Base-by-base conservation (phyloP, 1,139 yeast species). In the Nakaseomyces delphensis region DNA sequence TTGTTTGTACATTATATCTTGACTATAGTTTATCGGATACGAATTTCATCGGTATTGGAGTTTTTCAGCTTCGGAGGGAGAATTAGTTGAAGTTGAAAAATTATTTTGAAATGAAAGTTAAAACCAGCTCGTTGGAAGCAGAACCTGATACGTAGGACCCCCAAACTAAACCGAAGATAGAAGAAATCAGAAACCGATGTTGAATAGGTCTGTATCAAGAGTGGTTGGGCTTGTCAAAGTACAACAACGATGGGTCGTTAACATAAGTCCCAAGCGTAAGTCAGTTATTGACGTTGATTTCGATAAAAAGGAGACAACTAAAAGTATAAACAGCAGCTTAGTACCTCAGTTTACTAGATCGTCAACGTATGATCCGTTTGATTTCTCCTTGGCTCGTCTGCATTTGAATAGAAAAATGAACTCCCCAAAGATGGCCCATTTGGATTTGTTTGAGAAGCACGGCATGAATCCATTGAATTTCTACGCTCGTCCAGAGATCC, bases 321-420 rank as follows among this genome's bases (percentile, higher is more conserved):
- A 33, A 27, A 20, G 11, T 18, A 33, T 33, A 13, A 33, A 33
- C 27, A 21, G 27, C 27, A 21, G 13, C 18, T 33, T 33, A n/a
- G 37, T 33, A 27, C 37, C 37, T 20, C 37, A 33, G 37, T 33
- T 33, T 13, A 6, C 25, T 14, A 20, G 37, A 10, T 33, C 37
- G 4, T 25, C 70, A 2, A 69, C 73, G 1, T 81, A 82, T 56
- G 85, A 80, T 52, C 89, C 93, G 40, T 82, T 80, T 64, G 89
- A 82, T 62, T 81, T 82, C 50, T 76, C 84, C 36, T 62, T 74
- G 56, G 75, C 77, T 39, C 74, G 73, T 49, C 55, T 74, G n/a
- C 52, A 57, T 39, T 48, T 65, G 13, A 68, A 65, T 21, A 59
- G 50, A 40, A 63, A 59, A 46, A 37, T 45, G 25, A 45, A 44